Evolutionary conservation across 2,329 filamentous ascomycete genomes (phyloP).

Genomic region (Colletotrichum neosansevieriae): DNA sequence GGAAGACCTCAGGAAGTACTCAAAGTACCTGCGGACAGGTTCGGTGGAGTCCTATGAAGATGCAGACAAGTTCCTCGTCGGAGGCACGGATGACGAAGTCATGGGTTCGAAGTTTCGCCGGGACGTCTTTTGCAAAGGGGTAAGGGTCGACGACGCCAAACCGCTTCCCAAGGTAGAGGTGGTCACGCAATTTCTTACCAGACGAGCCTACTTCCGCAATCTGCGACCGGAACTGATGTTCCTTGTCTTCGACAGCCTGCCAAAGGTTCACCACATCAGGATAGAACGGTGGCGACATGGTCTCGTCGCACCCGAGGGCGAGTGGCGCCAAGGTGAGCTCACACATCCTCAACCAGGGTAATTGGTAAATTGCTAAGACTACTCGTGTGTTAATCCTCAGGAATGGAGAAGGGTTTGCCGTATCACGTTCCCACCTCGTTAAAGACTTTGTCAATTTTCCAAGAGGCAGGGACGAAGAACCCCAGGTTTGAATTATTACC

Average conservation of each 20-base stretch:
- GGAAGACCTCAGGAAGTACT: slow-evolving; percentile 3
- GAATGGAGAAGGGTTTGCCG: neutral
- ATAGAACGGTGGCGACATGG: slow-evolving; percentile 22
- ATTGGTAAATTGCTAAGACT: neutral
- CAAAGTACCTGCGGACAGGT: neutral
- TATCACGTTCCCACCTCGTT: neutral
- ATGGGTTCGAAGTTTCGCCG: neutral
- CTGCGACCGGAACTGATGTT: neutral
- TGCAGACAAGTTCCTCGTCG: neutral
- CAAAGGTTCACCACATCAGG: neutral
- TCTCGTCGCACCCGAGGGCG: neutral
- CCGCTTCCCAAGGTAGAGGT: neutral
- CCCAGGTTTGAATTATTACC: neutral
- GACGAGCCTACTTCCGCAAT: neutral
- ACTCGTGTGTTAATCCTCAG: neutral
- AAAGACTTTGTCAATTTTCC: neutral
- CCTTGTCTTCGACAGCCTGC: slow-evolving; percentile 1
- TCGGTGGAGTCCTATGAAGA: neutral
- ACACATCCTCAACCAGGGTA: neutral
- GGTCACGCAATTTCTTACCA: neutral
- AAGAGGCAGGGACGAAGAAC: slow-evolving; percentile 1
- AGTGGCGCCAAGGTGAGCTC: neutral
- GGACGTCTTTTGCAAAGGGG: slow-evolving; percentile 3
- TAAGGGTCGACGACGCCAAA: neutral
- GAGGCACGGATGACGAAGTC: neutral